Evolutionary conservation across 306 rosid genomes (phyloP).

Genomic region (Cucurbita argyrosperma): DNA sequence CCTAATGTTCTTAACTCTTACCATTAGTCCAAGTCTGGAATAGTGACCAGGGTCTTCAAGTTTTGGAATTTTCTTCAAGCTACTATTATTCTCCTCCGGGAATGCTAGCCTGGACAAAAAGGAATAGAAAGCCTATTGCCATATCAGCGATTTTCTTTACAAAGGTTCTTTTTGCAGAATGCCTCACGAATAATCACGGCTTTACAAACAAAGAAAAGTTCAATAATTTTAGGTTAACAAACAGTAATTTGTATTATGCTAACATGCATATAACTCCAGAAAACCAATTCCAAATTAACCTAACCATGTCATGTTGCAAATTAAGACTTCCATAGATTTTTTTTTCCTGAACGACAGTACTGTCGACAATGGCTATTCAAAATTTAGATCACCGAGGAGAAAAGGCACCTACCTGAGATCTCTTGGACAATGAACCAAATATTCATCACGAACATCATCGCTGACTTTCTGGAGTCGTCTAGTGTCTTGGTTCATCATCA

Average conservation of each 20-base stretch:
- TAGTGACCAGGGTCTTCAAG: conserved; percentile 58
- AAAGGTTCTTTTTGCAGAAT: background rate
- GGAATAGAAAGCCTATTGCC: background rate
- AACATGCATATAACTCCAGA: background rate
- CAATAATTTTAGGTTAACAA: background rate
- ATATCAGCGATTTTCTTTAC: background rate
- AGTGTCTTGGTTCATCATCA: conserved; percentile 89
- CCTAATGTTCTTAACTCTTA: conserved; percentile 16
- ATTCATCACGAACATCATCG: conserved; percentile 74
- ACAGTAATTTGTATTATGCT: background rate
- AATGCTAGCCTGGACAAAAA: conserved; percentile 40
- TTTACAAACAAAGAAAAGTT: background rate
- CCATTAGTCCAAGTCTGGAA: conserved; percentile 63
- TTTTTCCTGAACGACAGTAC: background rate
- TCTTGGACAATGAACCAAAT: conserved; percentile 51
- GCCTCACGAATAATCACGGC: background rate
- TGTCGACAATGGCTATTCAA: background rate
- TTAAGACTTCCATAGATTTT: background rate
- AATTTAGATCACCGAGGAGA: conserved; percentile 1
- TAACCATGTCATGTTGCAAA: background rate
- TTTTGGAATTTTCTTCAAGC: conserved; percentile 65
- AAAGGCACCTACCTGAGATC: conserved; percentile 43
- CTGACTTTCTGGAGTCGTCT: conserved; percentile 74
- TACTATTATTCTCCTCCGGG: conserved; percentile 54
- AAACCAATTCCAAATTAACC: background rate